A percentile compares a stretch with the other conserved stretches of the same genome.
These are phyloP conservation scores for slime mould (Dictyostelium discoideum) DNA, from an alignment of 78 protist species.

Conservation along the genomic window dicty_2.7 NC_007090.3:4654501-4655000, in stretches of 20 bases:
- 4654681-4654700: neutral
- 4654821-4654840: conserved; percentile 43
- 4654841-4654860: conserved; percentile 29
- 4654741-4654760: neutral
- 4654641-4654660: conserved; percentile 23
- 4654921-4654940: conserved; percentile 7
- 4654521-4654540: neutral
- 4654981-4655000: neutral
- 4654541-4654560: neutral
- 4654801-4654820: conserved; percentile 41
- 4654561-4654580: conserved; percentile 28
- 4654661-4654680: conserved; percentile 54
- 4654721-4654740: neutral
- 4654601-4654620: conserved; percentile 23
- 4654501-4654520: conserved; percentile 20
- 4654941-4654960: conserved; percentile 28
- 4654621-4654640: conserved; percentile 34
- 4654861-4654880: conserved; percentile 2
- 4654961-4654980: conserved; percentile 19
- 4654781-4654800: conserved; percentile 1
- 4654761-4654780: neutral
- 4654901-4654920: conserved; percentile 1
- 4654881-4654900: conserved; percentile 41
- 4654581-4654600: neutral
- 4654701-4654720: too few species aligned